Base-by-base conservation (phyloP, 129 eudicot genomes). In the Solidago caesia region DNA sequence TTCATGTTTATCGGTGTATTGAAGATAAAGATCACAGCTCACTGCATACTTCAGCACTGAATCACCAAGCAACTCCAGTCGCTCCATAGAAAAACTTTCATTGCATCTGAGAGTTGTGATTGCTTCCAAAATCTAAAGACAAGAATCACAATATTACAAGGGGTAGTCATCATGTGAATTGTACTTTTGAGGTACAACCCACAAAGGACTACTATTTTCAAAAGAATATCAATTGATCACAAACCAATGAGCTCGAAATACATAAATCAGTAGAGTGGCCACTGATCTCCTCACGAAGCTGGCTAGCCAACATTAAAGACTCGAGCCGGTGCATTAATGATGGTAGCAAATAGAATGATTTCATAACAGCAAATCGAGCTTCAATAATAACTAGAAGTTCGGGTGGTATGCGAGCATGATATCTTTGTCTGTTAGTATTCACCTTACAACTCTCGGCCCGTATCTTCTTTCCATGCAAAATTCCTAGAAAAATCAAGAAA, bases 1-100 rank as follows among this genome's bases (percentile, higher is more conserved):
- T 87, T 94, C 99, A 49, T 91, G 87, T 63, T 81, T 77, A 68
- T 85, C 69, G 4, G 96, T 83, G 62, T 87, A 76, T 76, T 82
- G 82, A 58, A 88, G 93, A 81, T 77, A 94, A 42, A 88, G 96
- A 78, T 88, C 86, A 53, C 93, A 90, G 65, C 96, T 90, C 47
- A 87, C 82, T 43, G 88, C 82, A 77, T 90, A 94, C 80, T 94
- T 94, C 42, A 94, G 81, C 66, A 94, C 91, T 6, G 99, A 94
- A 79, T 94, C 99, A 55, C 99, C 99, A 59, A 91, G 99, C 86
- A 94, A 84, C 82, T 94, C 99, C 74, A 94, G 73, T 39, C 99
- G 82, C 80, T 94, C 99, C 90, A 91, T 88, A 51, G 99, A 94
- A 75, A 94, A 94, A 60, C 88, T 89, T 58, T 91, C 99, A 29